Evolutionary conservation across 257 asterid species (phyloP).

Genomic region (Plantago elongata): DNA sequence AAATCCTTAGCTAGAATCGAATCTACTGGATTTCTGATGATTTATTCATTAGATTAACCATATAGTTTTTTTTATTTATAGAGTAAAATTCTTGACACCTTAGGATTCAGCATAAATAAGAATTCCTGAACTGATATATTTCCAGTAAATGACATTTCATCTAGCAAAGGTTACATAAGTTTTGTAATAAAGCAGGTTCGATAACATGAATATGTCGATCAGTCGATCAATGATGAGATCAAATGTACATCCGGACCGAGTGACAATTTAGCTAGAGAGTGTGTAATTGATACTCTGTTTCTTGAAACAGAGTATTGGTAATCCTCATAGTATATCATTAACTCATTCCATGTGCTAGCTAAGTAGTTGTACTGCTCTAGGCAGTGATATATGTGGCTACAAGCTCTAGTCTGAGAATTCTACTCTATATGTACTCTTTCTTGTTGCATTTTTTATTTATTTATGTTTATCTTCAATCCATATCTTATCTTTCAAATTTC

Average conservation of each 20-base stretch:
- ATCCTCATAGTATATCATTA: neutral
- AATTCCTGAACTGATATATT: too few species aligned
- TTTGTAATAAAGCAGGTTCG: too few species aligned
- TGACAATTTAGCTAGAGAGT: neutral
- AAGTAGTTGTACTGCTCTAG: neutral
- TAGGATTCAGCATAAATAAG: too few species aligned
- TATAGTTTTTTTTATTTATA: too few species aligned
- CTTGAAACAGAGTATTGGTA: neutral
- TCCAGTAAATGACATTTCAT: too few species aligned
- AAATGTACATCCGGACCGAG: neutral
- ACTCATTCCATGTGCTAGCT: conserved; percentile 8
- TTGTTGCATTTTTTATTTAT: neutral
- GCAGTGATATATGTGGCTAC: neutral
- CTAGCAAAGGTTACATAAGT: too few species aligned
- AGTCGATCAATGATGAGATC: neutral
- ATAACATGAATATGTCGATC: too few species aligned
- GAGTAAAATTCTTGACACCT: too few species aligned
- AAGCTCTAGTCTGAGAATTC: neutral
- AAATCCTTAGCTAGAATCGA: too few species aligned
- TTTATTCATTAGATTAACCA: too few species aligned
- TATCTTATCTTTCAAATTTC: conserved; percentile 6
- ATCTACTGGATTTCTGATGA: too few species aligned
- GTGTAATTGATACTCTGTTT: neutral
- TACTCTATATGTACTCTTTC: conserved; percentile 1
- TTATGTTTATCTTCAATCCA: neutral